phyloP scores from a whole-genome alignment of 768 basidiomycete species.

The Cystobasidium ongulense region DNA sequence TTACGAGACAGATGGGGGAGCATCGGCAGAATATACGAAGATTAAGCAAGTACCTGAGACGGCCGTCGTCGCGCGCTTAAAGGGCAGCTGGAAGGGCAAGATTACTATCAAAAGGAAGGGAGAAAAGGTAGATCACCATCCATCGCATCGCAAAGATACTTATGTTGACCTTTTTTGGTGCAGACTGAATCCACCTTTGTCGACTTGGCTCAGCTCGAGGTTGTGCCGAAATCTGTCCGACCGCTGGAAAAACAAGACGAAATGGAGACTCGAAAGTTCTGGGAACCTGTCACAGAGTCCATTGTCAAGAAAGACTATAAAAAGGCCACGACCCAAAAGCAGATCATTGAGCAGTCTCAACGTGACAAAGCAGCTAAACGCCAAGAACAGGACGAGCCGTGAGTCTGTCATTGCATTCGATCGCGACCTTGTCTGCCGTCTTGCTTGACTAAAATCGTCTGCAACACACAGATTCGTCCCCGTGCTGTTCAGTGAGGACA shows the following conservation, averaged over 20 bases:
- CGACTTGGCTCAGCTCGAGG: conserved; percentile 62
- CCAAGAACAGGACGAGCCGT: conserved; percentile 66
- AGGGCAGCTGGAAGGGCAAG: conserved; percentile 76
- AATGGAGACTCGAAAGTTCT: conserved; percentile 74
- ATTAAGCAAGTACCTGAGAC: conserved; percentile 81
- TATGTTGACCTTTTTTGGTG: neutral
- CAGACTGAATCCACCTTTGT: conserved; percentile 49
- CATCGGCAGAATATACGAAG: conserved; percentile 45
- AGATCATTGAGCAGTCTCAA: conserved; percentile 84
- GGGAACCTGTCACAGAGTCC: conserved; percentile 52
- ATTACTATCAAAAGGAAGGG: conserved; percentile 66
- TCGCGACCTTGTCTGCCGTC: neutral
- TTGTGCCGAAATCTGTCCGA: conserved; percentile 75
- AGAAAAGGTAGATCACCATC: conserved; percentile 45
- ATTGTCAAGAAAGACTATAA: conserved; percentile 74
- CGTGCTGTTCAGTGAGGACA: conserved; percentile 20
- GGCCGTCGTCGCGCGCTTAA: conserved; percentile 67
- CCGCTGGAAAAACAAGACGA: conserved; percentile 69
- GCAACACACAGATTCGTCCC: conserved; percentile 27
- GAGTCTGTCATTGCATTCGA: neutral
- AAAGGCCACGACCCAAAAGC: conserved; percentile 86
- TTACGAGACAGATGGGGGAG: conserved; percentile 65
- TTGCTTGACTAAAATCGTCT: no score
- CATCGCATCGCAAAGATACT: neutral
- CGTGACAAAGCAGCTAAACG: conserved; percentile 78